Evolutionary conservation across 2,329 filamentous ascomycete genomes (phyloP).

Genomic region (Fusarium chuoi): DNA sequence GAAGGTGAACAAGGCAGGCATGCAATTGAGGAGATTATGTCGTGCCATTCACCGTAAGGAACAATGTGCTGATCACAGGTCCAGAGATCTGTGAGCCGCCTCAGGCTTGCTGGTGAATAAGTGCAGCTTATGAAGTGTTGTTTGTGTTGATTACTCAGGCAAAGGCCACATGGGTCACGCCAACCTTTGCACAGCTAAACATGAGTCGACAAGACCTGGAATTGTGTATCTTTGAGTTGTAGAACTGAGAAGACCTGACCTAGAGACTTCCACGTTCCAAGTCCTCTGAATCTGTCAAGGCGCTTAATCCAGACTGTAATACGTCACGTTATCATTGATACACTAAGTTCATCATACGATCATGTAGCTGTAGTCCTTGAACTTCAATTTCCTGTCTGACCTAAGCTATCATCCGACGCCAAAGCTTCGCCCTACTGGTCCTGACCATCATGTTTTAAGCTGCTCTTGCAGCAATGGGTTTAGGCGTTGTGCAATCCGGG

Average conservation of each 20-base stretch:
- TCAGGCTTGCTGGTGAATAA: rapidly evolving
- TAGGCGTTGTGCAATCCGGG: no score
- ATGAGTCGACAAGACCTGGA: no score
- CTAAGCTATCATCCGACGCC: neutral
- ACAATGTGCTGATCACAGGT: rapidly evolving
- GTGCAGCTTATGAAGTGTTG: neutral
- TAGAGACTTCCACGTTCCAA: no score
- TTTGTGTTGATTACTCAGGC: neutral
- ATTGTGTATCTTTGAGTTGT: no score
- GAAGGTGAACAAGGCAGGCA: rapidly evolving
- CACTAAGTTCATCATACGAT: rapidly evolving
- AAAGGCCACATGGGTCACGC: no score
- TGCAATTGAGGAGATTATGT: rapidly evolving
- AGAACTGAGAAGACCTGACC: rapidly evolving
- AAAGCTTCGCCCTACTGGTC: neutral
- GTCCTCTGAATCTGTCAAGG: no score
- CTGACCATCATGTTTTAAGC: no score
- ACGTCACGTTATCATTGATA: neutral
- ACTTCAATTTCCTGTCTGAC: neutral
- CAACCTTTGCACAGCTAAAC: no score
- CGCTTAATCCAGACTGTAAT: neutral
- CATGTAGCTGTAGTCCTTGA: neutral
- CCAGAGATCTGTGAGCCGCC: rapidly evolving
- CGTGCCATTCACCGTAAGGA: rapidly evolving
- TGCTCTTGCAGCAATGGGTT: no score